Conservation (phyloP, 2,329 filamentous ascomycete species). For the Aspergillus pseudoterreus region DNA sequence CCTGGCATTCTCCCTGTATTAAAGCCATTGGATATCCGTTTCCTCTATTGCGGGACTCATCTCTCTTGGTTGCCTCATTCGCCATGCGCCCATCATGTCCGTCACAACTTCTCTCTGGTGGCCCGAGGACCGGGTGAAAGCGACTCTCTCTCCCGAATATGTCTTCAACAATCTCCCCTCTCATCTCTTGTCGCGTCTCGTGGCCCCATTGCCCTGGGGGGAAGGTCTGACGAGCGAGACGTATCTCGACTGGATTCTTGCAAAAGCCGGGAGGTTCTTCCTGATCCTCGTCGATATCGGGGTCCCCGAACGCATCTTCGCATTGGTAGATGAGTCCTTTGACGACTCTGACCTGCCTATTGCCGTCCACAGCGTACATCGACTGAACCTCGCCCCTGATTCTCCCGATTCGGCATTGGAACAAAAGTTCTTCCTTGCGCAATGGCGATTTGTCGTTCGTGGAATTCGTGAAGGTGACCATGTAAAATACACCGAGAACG, state of each 20-base stretch:
- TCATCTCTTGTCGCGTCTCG: conserved; percentile 34
- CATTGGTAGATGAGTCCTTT: conserved; percentile 58
- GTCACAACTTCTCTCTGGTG: conserved; percentile 39
- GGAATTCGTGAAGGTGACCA: conserved; percentile 55
- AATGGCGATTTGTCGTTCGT: conserved; percentile 57
- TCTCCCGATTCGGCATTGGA: conserved; percentile 45
- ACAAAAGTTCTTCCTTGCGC: conserved; percentile 55
- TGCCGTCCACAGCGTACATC: conserved; percentile 51
- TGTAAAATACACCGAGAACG: conserved; percentile 56
- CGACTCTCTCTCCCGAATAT: conserved; percentile 40
- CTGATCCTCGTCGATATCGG: conserved; percentile 57
- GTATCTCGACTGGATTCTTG: conserved; percentile 63
- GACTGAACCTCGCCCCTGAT: conserved; percentile 51
- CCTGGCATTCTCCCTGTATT: conserved; percentile 1
- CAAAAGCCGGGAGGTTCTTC: conserved; percentile 55
- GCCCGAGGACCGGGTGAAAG: conserved; percentile 44
- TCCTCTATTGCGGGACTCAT: conserved; percentile 1
- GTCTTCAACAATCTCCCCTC: conserved; percentile 34
- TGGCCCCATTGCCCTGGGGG: conserved; percentile 39
- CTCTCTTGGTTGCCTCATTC: conserved; percentile 5
- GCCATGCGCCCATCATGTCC: conserved; percentile 23
- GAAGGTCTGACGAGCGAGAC: conserved; percentile 46
- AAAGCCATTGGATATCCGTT: conserved; percentile 3
- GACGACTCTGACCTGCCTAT: conserved; percentile 61
- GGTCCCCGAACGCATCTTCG: conserved; percentile 61